phyloP scores from a whole-genome alignment of 108 stramenopile species.

The Cyclotella distinguenda region DNA sequence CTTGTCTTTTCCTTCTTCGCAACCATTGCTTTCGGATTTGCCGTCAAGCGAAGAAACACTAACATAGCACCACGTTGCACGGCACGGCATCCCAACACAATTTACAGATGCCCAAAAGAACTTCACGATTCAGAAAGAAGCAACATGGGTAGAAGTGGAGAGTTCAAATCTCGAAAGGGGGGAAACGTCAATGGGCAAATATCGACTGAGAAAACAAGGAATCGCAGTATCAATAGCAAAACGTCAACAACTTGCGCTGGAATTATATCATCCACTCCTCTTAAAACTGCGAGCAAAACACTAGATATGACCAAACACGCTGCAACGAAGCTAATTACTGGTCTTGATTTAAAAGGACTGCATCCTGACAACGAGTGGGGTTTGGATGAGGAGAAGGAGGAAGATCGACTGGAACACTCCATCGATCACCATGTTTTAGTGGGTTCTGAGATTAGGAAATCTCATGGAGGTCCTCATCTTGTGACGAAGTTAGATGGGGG shows the following conservation, averaged over 20 bases:
- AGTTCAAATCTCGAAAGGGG: background rate
- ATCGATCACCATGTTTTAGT: conserved; percentile 28
- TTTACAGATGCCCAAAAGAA: conserved; percentile 38
- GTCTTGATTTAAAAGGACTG: conserved; percentile 19
- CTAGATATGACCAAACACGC: background rate
- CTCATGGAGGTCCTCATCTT: background rate
- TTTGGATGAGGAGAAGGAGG: conserved; percentile 7
- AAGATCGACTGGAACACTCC: conserved; percentile 10
- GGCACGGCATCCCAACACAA: conserved; percentile 63
- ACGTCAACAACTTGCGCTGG: background rate
- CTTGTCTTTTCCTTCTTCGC: conserved; percentile 25
- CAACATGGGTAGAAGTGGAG: background rate
- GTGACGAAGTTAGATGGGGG: too few species aligned
- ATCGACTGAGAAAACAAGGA: background rate
- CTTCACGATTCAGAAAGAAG: conserved; percentile 8
- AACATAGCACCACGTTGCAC: conserved; percentile 73
- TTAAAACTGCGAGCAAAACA: conserved; percentile 3
- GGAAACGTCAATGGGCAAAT: background rate
- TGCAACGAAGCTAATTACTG: conserved; percentile 31
- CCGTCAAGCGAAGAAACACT: conserved; percentile 37
- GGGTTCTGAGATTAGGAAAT: conserved; percentile 2
- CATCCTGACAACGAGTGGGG: background rate
- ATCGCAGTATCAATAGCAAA: background rate
- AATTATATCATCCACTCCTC: background rate
- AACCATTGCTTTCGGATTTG: conserved; percentile 58